Evolutionary conservation across 2,329 filamentous ascomycete genomes (phyloP).

Genomic region (Fusarium metavorans): DNA sequence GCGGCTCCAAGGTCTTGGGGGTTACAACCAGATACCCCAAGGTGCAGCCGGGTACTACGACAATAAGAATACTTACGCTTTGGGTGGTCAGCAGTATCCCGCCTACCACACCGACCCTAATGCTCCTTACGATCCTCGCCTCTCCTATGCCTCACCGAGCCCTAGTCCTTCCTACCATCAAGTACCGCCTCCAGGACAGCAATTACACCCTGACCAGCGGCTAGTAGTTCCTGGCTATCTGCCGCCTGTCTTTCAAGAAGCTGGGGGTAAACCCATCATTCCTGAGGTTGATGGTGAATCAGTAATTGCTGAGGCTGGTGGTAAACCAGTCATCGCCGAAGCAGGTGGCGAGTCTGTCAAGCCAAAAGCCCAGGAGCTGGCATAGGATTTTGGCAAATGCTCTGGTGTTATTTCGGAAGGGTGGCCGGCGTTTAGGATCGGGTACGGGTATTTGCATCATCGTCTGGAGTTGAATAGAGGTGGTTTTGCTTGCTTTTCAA

Average conservation of each 20-base stretch:
- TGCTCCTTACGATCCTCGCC: constrained; percentile 37
- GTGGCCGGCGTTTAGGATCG: constrained; percentile 13
- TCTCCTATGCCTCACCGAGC: constrained; percentile 27
- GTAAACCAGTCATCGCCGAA: constrained; percentile 52
- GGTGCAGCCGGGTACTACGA: constrained; percentile 43
- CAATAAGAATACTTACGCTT: constrained; percentile 42
- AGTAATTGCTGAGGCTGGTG: constrained; percentile 53
- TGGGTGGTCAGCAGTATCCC: constrained; percentile 32
- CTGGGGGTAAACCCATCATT: constrained; percentile 43
- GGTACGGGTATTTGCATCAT: constrained; percentile 9
- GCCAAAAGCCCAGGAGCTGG: constrained; percentile 57
- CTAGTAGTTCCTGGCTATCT: constrained; percentile 26
- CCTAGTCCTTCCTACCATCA: constrained; percentile 34
- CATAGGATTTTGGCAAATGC: constrained; percentile 29
- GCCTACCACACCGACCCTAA: constrained; percentile 36
- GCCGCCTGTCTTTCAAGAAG: constrained; percentile 23
- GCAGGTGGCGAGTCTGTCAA: constrained; percentile 52
- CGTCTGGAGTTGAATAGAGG: constrained; percentile 32
- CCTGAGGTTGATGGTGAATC: constrained; percentile 54
- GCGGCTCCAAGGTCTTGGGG: constrained; percentile 28
- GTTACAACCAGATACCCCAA: constrained; percentile 26
- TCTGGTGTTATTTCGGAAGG: not conserved
- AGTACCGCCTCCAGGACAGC: constrained; percentile 33
- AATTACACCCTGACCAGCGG: constrained; percentile 2
- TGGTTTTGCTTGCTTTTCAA: not conserved